Conservation (phyloP, 2,329 filamentous ascomycete species). For the Teratosphaeriaceae sp. region DNA sequence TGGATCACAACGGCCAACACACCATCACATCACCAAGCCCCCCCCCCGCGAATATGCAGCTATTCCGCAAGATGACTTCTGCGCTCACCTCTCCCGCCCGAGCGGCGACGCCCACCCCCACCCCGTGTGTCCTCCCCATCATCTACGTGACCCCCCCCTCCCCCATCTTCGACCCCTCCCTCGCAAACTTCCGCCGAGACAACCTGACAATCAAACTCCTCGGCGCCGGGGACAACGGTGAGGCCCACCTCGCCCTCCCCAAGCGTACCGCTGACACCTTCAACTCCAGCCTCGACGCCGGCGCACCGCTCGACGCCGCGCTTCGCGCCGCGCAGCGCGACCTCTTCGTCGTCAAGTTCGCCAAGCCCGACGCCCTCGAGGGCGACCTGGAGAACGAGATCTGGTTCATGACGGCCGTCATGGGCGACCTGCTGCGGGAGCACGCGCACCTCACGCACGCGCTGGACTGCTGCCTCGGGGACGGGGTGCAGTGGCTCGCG, state of each 20-base stretch:
- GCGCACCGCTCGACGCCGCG: neutral
- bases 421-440: neutral
- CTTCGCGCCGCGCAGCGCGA: no score
- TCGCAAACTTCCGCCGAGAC: neutral
- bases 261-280: neutral
- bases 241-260: neutral
- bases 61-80: no score
- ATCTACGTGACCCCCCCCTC: neutral
- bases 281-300: neutral
- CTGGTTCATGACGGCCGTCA: neutral
- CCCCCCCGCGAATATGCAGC: no score
- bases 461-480: neutral
- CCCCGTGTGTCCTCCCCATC: neutral
- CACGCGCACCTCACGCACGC: neutral
- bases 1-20: no score
- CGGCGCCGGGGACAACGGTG: neutral
- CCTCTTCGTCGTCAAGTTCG: slow-evolving; percentile 1
- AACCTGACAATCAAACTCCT: neutral
- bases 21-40: no score
- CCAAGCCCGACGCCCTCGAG: slow-evolving; percentile 2
- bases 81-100: neutral
- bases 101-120: neutral
- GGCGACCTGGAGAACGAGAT: slow-evolving; percentile 3
- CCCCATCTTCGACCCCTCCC: neutral
- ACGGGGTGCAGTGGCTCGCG: neutral